Evolutionary conservation across 2,329 filamentous ascomycete species (phyloP).

Genomic region (Talaromyces sp.): DNA sequence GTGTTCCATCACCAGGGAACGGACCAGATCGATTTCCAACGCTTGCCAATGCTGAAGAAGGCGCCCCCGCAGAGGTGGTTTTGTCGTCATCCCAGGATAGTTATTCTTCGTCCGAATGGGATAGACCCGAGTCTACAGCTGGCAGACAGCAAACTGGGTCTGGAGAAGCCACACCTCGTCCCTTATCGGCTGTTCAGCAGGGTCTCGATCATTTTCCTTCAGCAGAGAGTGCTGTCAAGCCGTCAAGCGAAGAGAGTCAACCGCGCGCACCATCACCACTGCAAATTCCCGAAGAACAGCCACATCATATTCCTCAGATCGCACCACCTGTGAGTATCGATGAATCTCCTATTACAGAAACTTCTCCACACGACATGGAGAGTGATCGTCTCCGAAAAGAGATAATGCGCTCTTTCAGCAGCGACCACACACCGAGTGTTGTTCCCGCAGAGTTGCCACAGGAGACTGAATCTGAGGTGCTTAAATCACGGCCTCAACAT

Average conservation of each 20-base stretch:
- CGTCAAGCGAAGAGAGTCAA: constrained; percentile 3
- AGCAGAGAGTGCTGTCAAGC: background rate
- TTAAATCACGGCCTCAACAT: constrained; percentile 18
- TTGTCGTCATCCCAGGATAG: constrained; percentile 27
- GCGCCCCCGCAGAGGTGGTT: constrained; percentile 44
- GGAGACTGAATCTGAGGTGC: background rate
- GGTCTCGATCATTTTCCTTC: background rate
- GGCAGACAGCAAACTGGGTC: background rate
- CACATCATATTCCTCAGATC: constrained; percentile 31
- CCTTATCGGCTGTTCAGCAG: constrained; percentile 10
- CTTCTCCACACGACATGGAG: constrained; percentile 39
- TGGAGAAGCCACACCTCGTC: constrained; percentile 17
- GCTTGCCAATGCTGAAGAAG: constrained; percentile 43
- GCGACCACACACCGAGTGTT: constrained; percentile 23
- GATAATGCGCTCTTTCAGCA: constrained; percentile 48
- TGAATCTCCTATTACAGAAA: constrained; percentile 33
- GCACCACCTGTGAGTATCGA: constrained; percentile 33
- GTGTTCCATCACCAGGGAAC: constrained; percentile 57
- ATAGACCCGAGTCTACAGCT: background rate
- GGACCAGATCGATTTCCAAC: constrained; percentile 60
- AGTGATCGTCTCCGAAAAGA: constrained; percentile 46
- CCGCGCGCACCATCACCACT: constrained; percentile 31
- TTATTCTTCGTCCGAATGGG: background rate
- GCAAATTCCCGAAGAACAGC: constrained; percentile 27
- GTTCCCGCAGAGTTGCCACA: background rate